These are phyloP conservation scores for Pseudocercospora ulei DNA, from an alignment of 2,329 filamentous ascomycete species.

Conservation along the genomic window DNA sequence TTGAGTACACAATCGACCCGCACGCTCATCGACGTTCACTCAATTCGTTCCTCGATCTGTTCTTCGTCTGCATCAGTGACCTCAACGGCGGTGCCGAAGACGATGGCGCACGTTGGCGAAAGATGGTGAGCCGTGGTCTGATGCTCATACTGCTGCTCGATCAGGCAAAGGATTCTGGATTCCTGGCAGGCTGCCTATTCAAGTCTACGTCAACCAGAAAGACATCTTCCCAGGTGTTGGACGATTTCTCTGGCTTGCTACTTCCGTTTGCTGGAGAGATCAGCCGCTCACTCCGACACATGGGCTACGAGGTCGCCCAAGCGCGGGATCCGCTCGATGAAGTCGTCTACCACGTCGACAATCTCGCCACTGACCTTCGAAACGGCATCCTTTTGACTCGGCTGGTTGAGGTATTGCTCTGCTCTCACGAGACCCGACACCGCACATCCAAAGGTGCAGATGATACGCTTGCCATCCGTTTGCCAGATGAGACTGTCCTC, in stretches of 20 bases:
- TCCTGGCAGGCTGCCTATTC: conserved; percentile 43
- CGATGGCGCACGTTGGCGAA: conserved; percentile 39
- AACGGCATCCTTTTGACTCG: conserved; percentile 53
- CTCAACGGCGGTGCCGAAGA: conserved; percentile 30
- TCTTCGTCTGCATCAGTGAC: conserved; percentile 52
- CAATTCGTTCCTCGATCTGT: conserved; percentile 45
- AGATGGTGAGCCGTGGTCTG: conserved; percentile 49
- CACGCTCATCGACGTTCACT: conserved; percentile 21
- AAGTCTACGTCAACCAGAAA: conserved; percentile 46
- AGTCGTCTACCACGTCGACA: conserved; percentile 49
- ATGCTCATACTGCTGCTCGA: conserved; percentile 54
- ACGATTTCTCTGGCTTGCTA: conserved; percentile 45
- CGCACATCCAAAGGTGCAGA: conserved; percentile 23
- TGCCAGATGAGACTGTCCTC: conserved; percentile 41
- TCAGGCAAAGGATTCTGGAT: conserved; percentile 40
- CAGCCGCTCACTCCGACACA: conserved; percentile 45
- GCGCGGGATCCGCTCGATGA: conserved; percentile 51
- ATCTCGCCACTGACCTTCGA: conserved; percentile 53
- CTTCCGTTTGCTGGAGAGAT: conserved; percentile 53
- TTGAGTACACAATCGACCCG: conserved; percentile 23
- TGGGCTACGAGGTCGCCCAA: conserved; percentile 49
- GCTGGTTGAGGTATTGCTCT: conserved; percentile 50
- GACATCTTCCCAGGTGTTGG: conserved; percentile 47
- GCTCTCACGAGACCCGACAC: neutral
- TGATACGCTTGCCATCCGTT: conserved; percentile 39